phyloP scores from a whole-genome alignment of 106 monocot species.

The Acorus gramineus region DNA sequence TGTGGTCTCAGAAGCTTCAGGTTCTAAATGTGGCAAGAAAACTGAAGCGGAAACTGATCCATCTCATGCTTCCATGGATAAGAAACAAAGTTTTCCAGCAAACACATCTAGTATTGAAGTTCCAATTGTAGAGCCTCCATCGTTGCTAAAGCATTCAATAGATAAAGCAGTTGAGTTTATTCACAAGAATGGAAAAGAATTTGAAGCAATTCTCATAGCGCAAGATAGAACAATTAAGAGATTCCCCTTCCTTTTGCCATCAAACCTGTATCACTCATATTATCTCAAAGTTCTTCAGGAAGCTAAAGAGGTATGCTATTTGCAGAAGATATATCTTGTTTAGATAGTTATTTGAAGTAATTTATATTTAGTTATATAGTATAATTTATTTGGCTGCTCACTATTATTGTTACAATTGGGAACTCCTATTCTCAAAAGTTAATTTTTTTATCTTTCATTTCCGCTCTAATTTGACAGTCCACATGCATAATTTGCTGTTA shows the following conservation, averaged over 20 bases:
- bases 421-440: too few relatives aligned
- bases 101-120: constrained; percentile 15
- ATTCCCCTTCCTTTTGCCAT: constrained; percentile 84
- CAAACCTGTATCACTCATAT: constrained; percentile 67
- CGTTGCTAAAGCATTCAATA: constrained; percentile 46
- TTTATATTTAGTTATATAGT: neutral
- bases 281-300: constrained; percentile 67
- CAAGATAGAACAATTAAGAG: constrained; percentile 68
- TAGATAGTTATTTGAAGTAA: neutral
- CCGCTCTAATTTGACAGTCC: too few relatives aligned
- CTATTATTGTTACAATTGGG: neutral
- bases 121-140: constrained; percentile 62
- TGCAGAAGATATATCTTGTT: neutral
- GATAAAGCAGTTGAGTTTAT: constrained; percentile 89
- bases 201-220: constrained; percentile 71
- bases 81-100: constrained; percentile 2
- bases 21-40: constrained; percentile 19
- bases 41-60: constrained; percentile 5
- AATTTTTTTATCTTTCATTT: too few relatives aligned
- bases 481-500: too few relatives aligned
- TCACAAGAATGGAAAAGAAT: constrained; percentile 79
- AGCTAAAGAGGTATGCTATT: constrained; percentile 55
- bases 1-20: constrained; percentile 8
- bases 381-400: neutral
- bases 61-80: constrained; percentile 2